Conservation (phyloP, 2,329 filamentous ascomycete species). For the Sporothrix variecibatus region DNA sequence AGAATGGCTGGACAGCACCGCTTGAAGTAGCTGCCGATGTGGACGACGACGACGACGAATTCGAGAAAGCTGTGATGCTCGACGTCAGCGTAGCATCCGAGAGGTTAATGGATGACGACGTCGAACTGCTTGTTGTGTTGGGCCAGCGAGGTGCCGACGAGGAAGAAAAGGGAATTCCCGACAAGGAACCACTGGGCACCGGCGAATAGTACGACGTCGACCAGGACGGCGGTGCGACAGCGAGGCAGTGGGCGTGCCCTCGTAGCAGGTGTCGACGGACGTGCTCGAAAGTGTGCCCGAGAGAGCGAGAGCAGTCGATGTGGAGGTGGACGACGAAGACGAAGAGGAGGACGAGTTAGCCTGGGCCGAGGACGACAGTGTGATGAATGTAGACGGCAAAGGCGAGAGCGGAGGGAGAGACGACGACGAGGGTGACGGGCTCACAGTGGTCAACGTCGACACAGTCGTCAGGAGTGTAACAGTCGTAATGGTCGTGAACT, state of each 20-base stretch:
- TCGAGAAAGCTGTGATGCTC: neutral
- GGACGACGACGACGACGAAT: neutral
- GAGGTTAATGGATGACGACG: constrained; percentile 2
- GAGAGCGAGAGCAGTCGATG: constrained; percentile 8
- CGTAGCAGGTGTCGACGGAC: neutral
- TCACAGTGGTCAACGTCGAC: neutral
- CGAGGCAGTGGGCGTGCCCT: neutral
- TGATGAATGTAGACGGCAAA: neutral
- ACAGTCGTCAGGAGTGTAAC: constrained; percentile 9
- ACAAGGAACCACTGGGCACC: neutral
- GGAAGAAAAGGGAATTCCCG: neutral
- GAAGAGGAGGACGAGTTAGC: neutral
- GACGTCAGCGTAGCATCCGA: neutral
- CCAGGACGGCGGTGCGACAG: neutral
- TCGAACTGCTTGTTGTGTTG: constrained; percentile 10
- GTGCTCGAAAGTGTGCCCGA: neutral
- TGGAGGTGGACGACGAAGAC: neutral
- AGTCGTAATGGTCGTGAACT: neutral
- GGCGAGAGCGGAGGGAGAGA: neutral
- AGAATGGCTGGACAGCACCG: neutral
- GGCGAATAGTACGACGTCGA: neutral
- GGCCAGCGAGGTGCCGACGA: constrained; percentile 15
- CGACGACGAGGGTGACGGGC: neutral
- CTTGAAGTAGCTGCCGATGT: neutral
- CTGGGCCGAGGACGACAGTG: neutral